Evolutionary conservation across 1,284 basidiomycete genomes (phyloP).

Genomic region (Pseudozyma pruni): DNA sequence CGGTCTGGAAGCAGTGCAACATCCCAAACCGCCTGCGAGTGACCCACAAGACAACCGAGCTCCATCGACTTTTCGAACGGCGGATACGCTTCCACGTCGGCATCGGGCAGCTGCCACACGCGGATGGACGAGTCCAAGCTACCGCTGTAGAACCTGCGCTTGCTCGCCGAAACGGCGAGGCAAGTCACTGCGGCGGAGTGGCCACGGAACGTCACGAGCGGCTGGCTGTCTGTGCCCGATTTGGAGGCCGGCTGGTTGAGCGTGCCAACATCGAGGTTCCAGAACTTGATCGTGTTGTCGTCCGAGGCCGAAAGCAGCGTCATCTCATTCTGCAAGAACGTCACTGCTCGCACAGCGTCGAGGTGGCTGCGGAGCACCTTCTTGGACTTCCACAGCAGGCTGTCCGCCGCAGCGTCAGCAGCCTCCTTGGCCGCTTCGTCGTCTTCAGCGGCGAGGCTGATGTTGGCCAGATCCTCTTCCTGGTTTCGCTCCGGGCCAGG

Average conservation of each 20-base stretch:
- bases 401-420: conserved; percentile 50
- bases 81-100: conserved; percentile 76
- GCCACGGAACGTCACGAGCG: conserved; percentile 86
- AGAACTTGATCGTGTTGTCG: conserved; percentile 94
- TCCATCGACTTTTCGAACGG: conserved; percentile 83
- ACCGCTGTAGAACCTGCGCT: conserved; percentile 84
- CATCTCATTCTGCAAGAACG: conserved; percentile 82
- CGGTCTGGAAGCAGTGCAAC: conserved; percentile 72
- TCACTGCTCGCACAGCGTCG: conserved; percentile 87
- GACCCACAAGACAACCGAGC: conserved; percentile 84
- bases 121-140: conserved; percentile 93
- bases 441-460: conserved; percentile 44
- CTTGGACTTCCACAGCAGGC: conserved; percentile 62
- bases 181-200: conserved; percentile 92
- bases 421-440: conserved; percentile 42
- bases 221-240: conserved; percentile 33
- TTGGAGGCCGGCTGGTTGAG: conserved; percentile 43
- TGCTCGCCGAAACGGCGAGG: conserved; percentile 81
- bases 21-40: conserved; percentile 96
- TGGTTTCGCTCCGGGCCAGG: conserved; percentile 34
- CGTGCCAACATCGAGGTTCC: conserved; percentile 74
- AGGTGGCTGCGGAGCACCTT: conserved; percentile 76
- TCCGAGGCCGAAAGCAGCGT: conserved; percentile 90
- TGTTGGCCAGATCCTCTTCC: conserved; percentile 57
- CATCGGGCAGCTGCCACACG: conserved; percentile 78